Conservation (phyloP, 768 basidiomycete species). For the Leccinum variicolor region DNA sequence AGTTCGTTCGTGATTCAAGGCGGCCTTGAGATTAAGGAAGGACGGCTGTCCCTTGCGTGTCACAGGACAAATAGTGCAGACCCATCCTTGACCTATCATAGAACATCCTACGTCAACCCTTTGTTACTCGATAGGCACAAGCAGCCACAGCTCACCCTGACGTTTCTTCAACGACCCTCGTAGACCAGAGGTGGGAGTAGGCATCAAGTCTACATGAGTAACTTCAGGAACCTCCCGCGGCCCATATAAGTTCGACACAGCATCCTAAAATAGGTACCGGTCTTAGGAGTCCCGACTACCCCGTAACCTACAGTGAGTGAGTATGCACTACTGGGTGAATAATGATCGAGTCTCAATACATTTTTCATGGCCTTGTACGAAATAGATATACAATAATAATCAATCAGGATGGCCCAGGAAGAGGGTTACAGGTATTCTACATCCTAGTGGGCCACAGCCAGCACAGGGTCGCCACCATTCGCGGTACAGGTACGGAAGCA, state of each 20-base stretch:
- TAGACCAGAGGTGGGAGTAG: conserved; percentile 18
- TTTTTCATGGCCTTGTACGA: neutral
- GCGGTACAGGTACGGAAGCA: conserved; percentile 33
- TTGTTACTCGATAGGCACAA: neutral
- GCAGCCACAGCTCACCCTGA: conserved; percentile 14
- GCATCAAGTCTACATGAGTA: conserved; percentile 17
- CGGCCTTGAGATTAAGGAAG: conserved; percentile 26
- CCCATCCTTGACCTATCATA: conserved; percentile 28
- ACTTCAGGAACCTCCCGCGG: conserved; percentile 1
- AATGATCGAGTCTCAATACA: too few relatives aligned
- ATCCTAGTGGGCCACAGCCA: conserved; percentile 72
- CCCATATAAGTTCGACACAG: neutral
- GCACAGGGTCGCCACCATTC: conserved; percentile 27
- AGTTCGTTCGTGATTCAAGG: conserved; percentile 31
- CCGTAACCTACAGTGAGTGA: too few relatives aligned
- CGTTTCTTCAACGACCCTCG: conserved; percentile 18
- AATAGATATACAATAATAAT: neutral
- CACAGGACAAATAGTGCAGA: conserved; percentile 32
- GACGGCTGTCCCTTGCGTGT: conserved; percentile 17
- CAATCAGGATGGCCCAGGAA: conserved; percentile 56
- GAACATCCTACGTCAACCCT: neutral
- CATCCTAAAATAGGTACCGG: conserved; percentile 33
- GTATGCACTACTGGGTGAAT: too few relatives aligned
- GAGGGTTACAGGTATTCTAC: conserved; percentile 74
- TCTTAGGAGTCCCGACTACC: too few relatives aligned